phyloP scores from a whole-genome alignment of 441 rosid genomes.

The Syzygium syzygioides region DNA sequence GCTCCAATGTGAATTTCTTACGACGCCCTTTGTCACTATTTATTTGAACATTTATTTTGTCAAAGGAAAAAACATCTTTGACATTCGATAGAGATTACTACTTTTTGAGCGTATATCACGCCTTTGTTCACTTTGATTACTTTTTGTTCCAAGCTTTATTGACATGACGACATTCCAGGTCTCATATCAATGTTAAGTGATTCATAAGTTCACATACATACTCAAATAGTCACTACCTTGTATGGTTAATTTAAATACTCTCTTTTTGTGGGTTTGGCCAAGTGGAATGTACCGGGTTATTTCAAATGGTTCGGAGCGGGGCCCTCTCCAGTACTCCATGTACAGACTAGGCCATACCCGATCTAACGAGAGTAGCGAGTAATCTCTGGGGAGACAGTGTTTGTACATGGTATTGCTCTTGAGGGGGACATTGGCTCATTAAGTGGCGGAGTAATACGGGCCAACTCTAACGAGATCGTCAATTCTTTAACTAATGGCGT shows the following conservation, averaged over 20 bases:
- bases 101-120: background rate
- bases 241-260: background rate
- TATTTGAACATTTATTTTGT: background rate
- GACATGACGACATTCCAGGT: background rate
- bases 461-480: background rate
- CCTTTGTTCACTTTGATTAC: background rate
- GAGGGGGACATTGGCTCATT: background rate
- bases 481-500: background rate
- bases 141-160: background rate
- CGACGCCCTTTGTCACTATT: background rate
- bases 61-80: background rate
- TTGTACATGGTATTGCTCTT: background rate
- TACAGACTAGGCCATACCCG: background rate
- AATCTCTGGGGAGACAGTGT: background rate
- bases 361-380: background rate
- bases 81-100: background rate
- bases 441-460: background rate
- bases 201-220: background rate
- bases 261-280: background rate
- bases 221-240: background rate
- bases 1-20: background rate
- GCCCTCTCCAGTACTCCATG: background rate
- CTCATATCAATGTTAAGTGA: background rate
- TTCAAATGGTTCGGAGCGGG: background rate
- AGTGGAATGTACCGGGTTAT: fast-evolving